Percentiles rank a stretch among this genome's conserved stretches.
These are phyloP conservation scores for Microcera coccophila DNA, from an alignment of 2,329 filamentous ascomycete genomes.

Conservation along the genomic window DNA sequence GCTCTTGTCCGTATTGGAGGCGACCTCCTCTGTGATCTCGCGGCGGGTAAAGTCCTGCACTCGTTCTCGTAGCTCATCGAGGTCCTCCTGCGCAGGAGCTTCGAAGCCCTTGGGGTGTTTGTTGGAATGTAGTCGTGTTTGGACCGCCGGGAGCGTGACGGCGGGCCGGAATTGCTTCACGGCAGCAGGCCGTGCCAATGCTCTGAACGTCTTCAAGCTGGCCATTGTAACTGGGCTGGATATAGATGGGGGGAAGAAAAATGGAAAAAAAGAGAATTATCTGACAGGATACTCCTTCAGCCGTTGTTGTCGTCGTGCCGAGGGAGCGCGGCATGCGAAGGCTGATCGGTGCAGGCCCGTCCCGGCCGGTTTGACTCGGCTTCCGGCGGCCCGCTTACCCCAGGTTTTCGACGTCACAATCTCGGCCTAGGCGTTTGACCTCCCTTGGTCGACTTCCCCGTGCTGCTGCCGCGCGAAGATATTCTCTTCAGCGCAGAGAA, in stretches of 20 bases:
- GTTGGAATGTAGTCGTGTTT: conserved; percentile 48
- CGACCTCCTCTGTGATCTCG: conserved; percentile 81
- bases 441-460: conserved; percentile 12
- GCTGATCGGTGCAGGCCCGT: conserved; percentile 16
- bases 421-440: conserved; percentile 20
- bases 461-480: conserved; percentile 13
- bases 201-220: conserved; percentile 37
- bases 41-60: conserved; percentile 87
- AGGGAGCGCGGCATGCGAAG: conserved; percentile 18
- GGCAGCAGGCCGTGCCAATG: conserved; percentile 33
- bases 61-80: conserved; percentile 74
- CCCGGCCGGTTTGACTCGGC: conserved; percentile 18
- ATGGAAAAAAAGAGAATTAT: not conserved
- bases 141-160: conserved; percentile 34
- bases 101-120: conserved; percentile 62
- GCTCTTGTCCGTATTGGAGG: conserved; percentile 72
- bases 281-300: not conserved
- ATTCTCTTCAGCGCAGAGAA: conserved; percentile 3
- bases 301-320: conserved; percentile 12
- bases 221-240: conserved; percentile 32
- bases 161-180: conserved; percentile 23
- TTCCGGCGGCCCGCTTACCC: conserved; percentile 24
- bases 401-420: conserved; percentile 28
- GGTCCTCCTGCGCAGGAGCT: conserved; percentile 66
- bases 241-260: not conserved